Conservation (phyloP, 2,329 filamentous ascomycete species). For the Phaeophleospora eucalypticola region DNA sequence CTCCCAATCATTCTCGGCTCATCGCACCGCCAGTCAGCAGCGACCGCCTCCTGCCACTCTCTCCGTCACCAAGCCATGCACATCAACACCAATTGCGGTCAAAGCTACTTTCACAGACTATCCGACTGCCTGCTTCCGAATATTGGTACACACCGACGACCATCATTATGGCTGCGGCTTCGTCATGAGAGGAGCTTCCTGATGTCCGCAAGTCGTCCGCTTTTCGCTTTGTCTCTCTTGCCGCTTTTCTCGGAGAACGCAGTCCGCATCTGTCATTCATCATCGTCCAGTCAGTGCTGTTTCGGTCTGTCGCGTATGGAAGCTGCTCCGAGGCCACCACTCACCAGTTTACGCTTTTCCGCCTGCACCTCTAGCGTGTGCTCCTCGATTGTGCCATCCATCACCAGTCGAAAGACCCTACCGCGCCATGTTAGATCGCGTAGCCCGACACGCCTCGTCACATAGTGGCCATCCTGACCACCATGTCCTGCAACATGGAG, state of each 20-base stretch:
- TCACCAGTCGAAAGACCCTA: constrained; percentile 74
- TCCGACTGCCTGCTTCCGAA: too few species aligned
- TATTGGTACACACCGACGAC: too few species aligned
- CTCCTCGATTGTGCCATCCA: constrained; percentile 78
- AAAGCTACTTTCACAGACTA: not conserved
- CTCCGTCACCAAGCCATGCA: not conserved
- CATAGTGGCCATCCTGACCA: too few species aligned
- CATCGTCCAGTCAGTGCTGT: too few species aligned
- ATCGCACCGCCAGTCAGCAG: not conserved
- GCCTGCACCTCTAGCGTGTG: constrained; percentile 72
- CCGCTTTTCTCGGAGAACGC: constrained; percentile 70
- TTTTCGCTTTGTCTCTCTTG: constrained; percentile 51
- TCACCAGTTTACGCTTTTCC: constrained; percentile 65
- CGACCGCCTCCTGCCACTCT: too few species aligned
- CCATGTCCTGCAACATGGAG: too few species aligned
- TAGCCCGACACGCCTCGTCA: too few species aligned
- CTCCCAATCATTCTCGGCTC: not conserved
- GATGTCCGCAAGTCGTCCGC: constrained; percentile 44
- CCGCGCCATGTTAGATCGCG: constrained; percentile 29
- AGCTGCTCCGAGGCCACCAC: not conserved
- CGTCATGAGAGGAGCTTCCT: constrained; percentile 34
- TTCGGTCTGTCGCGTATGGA: too few species aligned
- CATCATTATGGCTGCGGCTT: too few species aligned
- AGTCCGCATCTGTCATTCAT: constrained; percentile 55
- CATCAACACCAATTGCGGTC: not conserved